Conservation (phyloP, 192 early-diverging fungal species). For the Oehlia diaphana region DNA sequence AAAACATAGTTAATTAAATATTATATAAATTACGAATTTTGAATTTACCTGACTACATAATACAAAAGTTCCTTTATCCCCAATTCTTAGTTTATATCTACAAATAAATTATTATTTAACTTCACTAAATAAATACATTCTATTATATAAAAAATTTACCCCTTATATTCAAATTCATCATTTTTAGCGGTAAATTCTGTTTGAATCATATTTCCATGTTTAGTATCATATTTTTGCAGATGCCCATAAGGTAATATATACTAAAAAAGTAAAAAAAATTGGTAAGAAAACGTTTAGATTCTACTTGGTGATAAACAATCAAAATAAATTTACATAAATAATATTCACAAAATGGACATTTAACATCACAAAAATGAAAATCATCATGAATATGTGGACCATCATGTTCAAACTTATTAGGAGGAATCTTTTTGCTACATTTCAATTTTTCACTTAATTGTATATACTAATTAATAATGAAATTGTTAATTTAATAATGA, state of each 20-base stretch:
- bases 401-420: slow-evolving; percentile 9
- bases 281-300: too few relatives aligned
- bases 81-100: background rate
- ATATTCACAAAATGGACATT: slow-evolving; percentile 25
- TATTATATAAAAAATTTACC: background rate
- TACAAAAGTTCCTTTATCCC: slow-evolving; percentile 18
- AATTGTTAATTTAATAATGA: too few relatives aligned
- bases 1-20: too few relatives aligned
- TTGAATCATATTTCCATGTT: slow-evolving; percentile 23
- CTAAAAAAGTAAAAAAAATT: background rate
- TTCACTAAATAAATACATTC: background rate
- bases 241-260: slow-evolving; percentile 19
- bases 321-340: background rate
- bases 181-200: slow-evolving; percentile 15
- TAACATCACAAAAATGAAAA: slow-evolving; percentile 16
- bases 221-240: background rate
- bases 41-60: slow-evolving; percentile 14
- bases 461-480: slow-evolving; percentile 11
- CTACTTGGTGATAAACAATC: too few relatives aligned
- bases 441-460: slow-evolving; percentile 21
- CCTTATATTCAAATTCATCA: slow-evolving; percentile 16
- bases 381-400: slow-evolving; percentile 19
- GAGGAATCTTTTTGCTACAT: slow-evolving; percentile 28
- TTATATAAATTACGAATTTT: background rate
- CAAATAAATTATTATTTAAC: background rate